Evolutionary conservation across 2,329 filamentous ascomycete genomes (phyloP).

Genomic region (Sporothrix schenckii): DNA sequence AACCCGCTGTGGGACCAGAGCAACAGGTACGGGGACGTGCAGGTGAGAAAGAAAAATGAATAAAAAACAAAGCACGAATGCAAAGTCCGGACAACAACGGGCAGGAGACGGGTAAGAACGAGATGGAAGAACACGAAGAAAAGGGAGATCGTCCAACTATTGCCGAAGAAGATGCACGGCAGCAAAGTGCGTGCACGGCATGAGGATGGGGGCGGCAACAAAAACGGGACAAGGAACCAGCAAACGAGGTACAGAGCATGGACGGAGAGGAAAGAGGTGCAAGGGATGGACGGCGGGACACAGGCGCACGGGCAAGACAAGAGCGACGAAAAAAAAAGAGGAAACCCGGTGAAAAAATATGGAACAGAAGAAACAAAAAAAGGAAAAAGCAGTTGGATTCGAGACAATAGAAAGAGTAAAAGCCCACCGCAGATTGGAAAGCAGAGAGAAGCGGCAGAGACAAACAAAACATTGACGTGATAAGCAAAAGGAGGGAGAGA

Average conservation of each 20-base stretch:
- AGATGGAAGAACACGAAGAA: conserved; percentile 29
- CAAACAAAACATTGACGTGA: conserved; percentile 5
- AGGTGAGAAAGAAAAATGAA: conserved; percentile 6
- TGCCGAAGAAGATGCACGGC: conserved; percentile 30
- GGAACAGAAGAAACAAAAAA: not conserved
- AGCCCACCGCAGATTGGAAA: not conserved
- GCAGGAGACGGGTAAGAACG: not conserved
- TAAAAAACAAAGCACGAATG: not conserved
- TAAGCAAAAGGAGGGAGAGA: conserved; percentile 1
- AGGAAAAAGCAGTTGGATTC: not conserved
- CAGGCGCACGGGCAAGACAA: conserved; percentile 25
- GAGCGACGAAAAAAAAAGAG: conserved; percentile 4
- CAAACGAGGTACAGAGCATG: conserved; percentile 3
- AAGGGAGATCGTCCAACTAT: conserved; percentile 28
- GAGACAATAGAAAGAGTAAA: not conserved
- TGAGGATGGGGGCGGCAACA: conserved; percentile 26
- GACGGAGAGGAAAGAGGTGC: conserved; percentile 8
- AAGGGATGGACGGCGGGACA: conserved; percentile 27
- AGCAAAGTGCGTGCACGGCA: conserved; percentile 33
- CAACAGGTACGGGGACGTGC: conserved; percentile 19
- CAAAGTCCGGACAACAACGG: not conserved
- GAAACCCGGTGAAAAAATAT: conserved; percentile 1
- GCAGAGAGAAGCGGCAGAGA: not conserved
- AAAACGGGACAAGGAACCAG: conserved; percentile 23
- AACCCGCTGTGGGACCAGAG: conserved; percentile 31